Conservation (phyloP, 306 rosid species). For the Acacia acuminata region DNA sequence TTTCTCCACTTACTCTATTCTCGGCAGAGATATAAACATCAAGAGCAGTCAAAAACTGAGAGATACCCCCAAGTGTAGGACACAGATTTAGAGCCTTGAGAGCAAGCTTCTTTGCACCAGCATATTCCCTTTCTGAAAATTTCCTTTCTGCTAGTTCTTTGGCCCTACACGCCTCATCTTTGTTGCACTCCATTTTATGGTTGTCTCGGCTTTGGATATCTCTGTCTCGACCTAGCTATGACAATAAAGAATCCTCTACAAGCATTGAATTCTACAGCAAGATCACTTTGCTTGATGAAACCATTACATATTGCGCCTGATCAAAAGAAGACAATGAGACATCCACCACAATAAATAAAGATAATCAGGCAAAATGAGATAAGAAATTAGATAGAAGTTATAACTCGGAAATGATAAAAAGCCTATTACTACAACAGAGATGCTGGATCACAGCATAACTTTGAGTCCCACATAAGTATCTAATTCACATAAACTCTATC, state of each 20-base stretch:
- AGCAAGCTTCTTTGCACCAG: slow-evolving; percentile 67
- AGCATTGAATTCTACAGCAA: slow-evolving; percentile 29
- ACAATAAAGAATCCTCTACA: slow-evolving; percentile 12
- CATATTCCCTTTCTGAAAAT: slow-evolving; percentile 57
- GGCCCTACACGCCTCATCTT: slow-evolving; percentile 75
- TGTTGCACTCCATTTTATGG: slow-evolving; percentile 66
- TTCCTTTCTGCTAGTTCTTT: slow-evolving; percentile 79
- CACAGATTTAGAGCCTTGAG: slow-evolving; percentile 66
- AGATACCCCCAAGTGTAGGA: slow-evolving; percentile 69
- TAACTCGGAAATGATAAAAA: background rate
- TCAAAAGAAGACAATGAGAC: slow-evolving; percentile 1
- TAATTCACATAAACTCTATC: background rate
- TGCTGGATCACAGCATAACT: background rate
- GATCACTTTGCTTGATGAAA: slow-evolving; percentile 12
- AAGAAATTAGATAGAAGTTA: background rate
- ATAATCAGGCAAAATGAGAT: background rate
- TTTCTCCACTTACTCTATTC: slow-evolving; percentile 65
- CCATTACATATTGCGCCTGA: slow-evolving; percentile 30
- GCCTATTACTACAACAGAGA: background rate
- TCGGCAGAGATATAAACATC: slow-evolving; percentile 68
- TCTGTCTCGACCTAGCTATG: slow-evolving; percentile 25
- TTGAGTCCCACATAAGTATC: background rate
- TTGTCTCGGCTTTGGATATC: slow-evolving; percentile 6
- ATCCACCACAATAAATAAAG: background rate
- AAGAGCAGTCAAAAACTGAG: slow-evolving; percentile 63